Conservation (phyloP, 805 yeast species). For the Candida methanosorbosa region DNA sequence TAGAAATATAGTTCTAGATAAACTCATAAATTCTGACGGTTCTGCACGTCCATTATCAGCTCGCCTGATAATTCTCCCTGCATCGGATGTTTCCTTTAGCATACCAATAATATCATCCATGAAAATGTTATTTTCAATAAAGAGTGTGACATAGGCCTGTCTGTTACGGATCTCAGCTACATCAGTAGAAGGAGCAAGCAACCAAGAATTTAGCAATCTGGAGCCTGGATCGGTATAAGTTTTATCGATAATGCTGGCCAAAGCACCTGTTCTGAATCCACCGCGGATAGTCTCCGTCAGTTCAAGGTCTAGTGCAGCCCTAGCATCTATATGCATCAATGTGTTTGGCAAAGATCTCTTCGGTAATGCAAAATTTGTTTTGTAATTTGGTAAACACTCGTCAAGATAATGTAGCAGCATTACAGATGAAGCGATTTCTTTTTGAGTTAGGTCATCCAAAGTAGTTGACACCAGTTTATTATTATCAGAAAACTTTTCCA, state of each 20-base stretch:
- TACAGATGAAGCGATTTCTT: constrained; percentile 54
- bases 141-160: constrained; percentile 39
- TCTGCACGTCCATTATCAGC: constrained; percentile 33
- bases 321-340: constrained; percentile 69
- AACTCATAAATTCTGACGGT: constrained; percentile 18
- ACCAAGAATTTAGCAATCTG: constrained; percentile 71
- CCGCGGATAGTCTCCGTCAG: constrained; percentile 51
- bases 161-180: constrained; percentile 45
- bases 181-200: constrained; percentile 69
- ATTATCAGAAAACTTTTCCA: constrained; percentile 31
- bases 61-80: constrained; percentile 52
- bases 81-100: constrained; percentile 43
- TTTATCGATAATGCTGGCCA: constrained; percentile 58
- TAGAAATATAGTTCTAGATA: constrained; percentile 17
- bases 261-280: constrained; percentile 54
- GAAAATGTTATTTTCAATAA: constrained; percentile 23
- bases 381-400: constrained; percentile 63
- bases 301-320: constrained; percentile 73
- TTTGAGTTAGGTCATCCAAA: constrained; percentile 27
- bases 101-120: constrained; percentile 24
- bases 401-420: constrained; percentile 59
- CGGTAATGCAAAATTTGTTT: constrained; percentile 62
- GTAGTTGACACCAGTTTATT: constrained; percentile 13
- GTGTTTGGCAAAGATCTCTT: constrained; percentile 40
- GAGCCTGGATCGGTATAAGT: constrained; percentile 82